Evolutionary conservation across 2,329 filamentous ascomycete species (phyloP).

Genomic region (Aspergillus fumigatiaffinis): DNA sequence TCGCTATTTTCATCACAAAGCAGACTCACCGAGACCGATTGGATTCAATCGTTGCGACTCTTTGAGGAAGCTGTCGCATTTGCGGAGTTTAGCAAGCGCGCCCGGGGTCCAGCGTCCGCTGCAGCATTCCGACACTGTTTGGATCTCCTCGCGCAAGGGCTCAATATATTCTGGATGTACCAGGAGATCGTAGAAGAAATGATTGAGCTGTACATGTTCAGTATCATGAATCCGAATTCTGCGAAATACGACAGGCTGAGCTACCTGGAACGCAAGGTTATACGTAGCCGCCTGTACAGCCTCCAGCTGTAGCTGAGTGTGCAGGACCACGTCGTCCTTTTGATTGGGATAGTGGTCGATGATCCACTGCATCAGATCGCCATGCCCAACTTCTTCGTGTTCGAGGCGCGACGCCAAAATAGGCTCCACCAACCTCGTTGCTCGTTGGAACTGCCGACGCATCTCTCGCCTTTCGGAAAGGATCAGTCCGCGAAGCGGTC

Average conservation of each 20-base stretch:
- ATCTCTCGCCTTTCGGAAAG: background rate
- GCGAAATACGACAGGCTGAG: background rate
- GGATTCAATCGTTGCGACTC: slow-evolving; percentile 20
- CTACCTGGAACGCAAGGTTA: background rate
- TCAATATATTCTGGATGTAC: slow-evolving; percentile 1
- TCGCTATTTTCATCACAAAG: background rate
- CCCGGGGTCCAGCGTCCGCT: background rate
- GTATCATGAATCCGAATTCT: background rate
- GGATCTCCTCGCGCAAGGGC: slow-evolving; percentile 1
- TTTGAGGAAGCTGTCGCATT: slow-evolving; percentile 23
- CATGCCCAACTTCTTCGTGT: background rate
- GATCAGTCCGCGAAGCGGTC: background rate
- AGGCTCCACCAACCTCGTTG: background rate
- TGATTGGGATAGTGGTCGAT: background rate
- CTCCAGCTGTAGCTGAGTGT: background rate
- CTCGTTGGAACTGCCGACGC: background rate
- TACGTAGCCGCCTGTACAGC: background rate
- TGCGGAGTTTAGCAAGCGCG: slow-evolving; percentile 6
- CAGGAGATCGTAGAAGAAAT: background rate
- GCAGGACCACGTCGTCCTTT: background rate
- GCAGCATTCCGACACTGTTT: background rate
- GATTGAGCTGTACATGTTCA: background rate
- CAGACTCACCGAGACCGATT: slow-evolving; percentile 10
- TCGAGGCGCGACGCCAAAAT: background rate
- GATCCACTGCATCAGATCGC: background rate